Conservation (phyloP, 2,329 filamentous ascomycete species). For the Nothophoma quercina region DNA sequence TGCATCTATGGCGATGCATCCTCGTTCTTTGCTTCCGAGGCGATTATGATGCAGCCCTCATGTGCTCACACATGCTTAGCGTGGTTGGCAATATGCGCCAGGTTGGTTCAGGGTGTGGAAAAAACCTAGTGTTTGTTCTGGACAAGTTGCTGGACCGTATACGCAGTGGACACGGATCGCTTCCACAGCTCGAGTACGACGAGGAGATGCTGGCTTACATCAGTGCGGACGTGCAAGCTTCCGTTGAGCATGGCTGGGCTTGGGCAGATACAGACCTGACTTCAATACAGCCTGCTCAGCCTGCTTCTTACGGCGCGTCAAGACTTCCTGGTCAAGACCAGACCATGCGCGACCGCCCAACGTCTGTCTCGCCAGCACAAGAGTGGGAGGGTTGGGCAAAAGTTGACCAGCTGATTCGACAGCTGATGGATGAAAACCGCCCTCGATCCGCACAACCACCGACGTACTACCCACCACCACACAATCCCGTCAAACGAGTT, state of each 20-base stretch:
- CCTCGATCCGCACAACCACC: slow-evolving; percentile 30
- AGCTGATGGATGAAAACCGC: slow-evolving; percentile 60
- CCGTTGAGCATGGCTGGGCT: slow-evolving; percentile 80
- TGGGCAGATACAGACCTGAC: slow-evolving; percentile 65
- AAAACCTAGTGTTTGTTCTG: slow-evolving; percentile 83
- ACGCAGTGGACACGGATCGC: slow-evolving; percentile 51
- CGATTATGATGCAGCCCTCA: slow-evolving; percentile 74
- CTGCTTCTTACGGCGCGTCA: not conserved
- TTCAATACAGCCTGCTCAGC: not conserved
- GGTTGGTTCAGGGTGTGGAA: slow-evolving; percentile 79
- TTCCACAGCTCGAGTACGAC: slow-evolving; percentile 65
- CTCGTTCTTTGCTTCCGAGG: slow-evolving; percentile 80
- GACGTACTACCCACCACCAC: slow-evolving; percentile 48
- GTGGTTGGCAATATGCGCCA: slow-evolving; percentile 75
- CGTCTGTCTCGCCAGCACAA: slow-evolving; percentile 61
- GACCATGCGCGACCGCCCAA: slow-evolving; percentile 51
- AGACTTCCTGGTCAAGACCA: slow-evolving; percentile 28
- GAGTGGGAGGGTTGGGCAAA: slow-evolving; percentile 85
- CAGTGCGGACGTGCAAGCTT: slow-evolving; percentile 84
- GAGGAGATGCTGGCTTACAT: slow-evolving; percentile 90
- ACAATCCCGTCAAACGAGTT: slow-evolving; percentile 48
- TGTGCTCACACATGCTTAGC: slow-evolving; percentile 74
- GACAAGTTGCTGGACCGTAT: slow-evolving; percentile 67
- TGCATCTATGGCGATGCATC: slow-evolving; percentile 86
- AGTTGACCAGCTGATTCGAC: slow-evolving; percentile 69